Evolutionary conservation across 805 yeast genomes (phyloP), one percentile per base, ranked within the genome.

Genomic region (Saccharomycopsis selenospora): DNA sequence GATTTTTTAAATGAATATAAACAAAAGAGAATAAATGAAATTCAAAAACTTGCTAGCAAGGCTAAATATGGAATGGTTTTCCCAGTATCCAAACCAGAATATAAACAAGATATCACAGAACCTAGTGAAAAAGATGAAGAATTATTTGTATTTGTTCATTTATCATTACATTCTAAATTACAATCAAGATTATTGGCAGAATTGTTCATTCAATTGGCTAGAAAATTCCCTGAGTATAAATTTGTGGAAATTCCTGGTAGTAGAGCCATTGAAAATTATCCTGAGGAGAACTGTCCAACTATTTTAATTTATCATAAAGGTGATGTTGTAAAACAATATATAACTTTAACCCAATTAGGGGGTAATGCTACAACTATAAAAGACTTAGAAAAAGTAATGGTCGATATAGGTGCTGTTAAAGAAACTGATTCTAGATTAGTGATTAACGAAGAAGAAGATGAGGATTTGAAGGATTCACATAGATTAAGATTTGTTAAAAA

Each of bases 241-340:
- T 85, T 93, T 61, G 91, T 88, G 40, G 96, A 93, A 57, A 93
- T 93, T 43, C 82, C 85, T n/a, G 96, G 86, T 22, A 73, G 78
- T 50, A 79, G 96, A 64, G 95, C 97, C 46, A 84, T 90, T 55
- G 98, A 91, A 59, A 81, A 82, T 60, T 93, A 90, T 63, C 97
- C 99, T 1, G 91, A 86, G 23, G 63, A 75, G 27, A 90, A 87
- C 68, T 85, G 95, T 58, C 99, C 99, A 2, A 93, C 99, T 0
- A 68, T 93, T 5, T 72, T 93, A 45, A 76, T 93, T 0, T 93
- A 93, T 64, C 76, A 77, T 59, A 77, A 87, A 48, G 83, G 82
- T 25, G 80, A 86, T 54, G 90, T 95, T 6, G 68, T 82, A 22
- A 84, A 82, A 61, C 97, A 93, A 61, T 77, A 70, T 58, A 77